phyloP scores from a whole-genome alignment of 169 alveolate genomes.

The Theileria sp. region DNA sequence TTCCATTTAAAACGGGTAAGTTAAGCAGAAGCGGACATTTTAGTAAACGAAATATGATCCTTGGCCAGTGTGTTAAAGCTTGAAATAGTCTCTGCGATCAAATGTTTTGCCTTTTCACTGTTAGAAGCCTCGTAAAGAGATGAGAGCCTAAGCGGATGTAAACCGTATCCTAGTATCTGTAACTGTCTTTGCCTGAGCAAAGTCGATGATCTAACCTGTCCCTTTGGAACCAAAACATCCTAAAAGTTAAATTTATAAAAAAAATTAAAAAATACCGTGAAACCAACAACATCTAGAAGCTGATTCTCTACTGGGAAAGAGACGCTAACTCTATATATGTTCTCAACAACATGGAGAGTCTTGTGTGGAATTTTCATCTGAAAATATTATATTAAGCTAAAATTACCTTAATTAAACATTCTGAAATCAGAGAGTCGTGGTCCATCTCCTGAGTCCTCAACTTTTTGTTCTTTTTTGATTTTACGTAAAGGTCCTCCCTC shows the following conservation, averaged over 20 bases:
- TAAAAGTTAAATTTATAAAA: neutral
- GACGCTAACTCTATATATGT: slow-evolving; percentile 52
- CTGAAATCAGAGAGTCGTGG: slow-evolving; percentile 55
- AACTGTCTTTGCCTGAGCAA: slow-evolving; percentile 59
- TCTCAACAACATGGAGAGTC: slow-evolving; percentile 54
- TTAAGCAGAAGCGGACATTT: neutral
- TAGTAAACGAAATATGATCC: slow-evolving; percentile 44
- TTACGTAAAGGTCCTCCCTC: slow-evolving; percentile 57
- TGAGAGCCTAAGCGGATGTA: slow-evolving; percentile 29
- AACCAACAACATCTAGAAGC: slow-evolving; percentile 47
- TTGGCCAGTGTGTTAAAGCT: slow-evolving; percentile 42
- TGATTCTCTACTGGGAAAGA: slow-evolving; percentile 60
- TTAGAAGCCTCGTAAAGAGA: slow-evolving; percentile 26
- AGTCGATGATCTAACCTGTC: slow-evolving; percentile 50
- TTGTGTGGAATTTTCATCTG: slow-evolving; percentile 68
- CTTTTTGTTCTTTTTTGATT: slow-evolving; percentile 18
- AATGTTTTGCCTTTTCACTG: slow-evolving; percentile 20
- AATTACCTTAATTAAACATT: slow-evolving; percentile 34
- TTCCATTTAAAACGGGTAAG: neutral
- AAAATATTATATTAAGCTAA: neutral
- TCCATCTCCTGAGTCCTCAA: slow-evolving; percentile 49
- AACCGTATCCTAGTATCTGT: slow-evolving; percentile 57
- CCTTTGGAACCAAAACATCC: slow-evolving; percentile 59
- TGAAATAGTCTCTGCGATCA: slow-evolving; percentile 52
- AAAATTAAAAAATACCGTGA: slow-evolving; percentile 19